Base-by-base conservation (phyloP, 108 stramenopile genomes). In the Nitzschia putrida region DNA sequence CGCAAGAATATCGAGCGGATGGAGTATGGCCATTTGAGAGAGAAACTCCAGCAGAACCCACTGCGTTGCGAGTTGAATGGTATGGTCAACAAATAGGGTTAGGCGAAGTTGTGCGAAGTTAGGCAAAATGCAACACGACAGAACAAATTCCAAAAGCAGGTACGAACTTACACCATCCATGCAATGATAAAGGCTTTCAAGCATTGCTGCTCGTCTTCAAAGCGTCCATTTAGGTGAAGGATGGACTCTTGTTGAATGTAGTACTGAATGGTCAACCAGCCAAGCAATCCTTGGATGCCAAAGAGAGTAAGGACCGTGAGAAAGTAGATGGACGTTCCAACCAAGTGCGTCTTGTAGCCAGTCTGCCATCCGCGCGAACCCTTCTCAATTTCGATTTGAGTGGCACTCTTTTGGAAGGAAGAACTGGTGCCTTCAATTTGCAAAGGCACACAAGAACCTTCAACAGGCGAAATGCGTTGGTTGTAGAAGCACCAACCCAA, bases 161-260 rank as follows among this genome's bases (percentile, higher is more conserved):
- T n/a, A 39, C 37, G 12, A 20, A 59, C 57, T 37, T 59, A 59
- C 57, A 69, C 84, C 81, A 83, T 72, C 84, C 81, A 83, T 7
- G 71, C 69, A 21, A 89, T 76, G 55, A 72, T 76, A 70, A 84
- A 84, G 12, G 74, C 80, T 57, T 63, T 57, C 34, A 88, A 66
- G 24, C 80, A 83, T 76, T 88, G 83, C 12, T 67, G 42, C 61
- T 89, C 88, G 18, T 81, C 55, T 29, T 74, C 67, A 49, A 88
- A 63, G 37, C 79, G 38, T 12, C 56, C 44, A 45, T 83, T 72
- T 29, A 81, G 63, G 2, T 61, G 56, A 23, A 22, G 9, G 20
- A 45, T 24, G 20, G 24, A 23, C 44, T 63, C 44, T 21, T 63
- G 61, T 22, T 63, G 61, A 21, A 47, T 23, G 24, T 63, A 63